A percentile compares a stretch with the other conserved stretches of the same genome.
These are phyloP conservation scores for Schizosaccharomyces octosporus DNA, from an alignment of 805 yeast species.

Conservation along the genomic window DNA sequence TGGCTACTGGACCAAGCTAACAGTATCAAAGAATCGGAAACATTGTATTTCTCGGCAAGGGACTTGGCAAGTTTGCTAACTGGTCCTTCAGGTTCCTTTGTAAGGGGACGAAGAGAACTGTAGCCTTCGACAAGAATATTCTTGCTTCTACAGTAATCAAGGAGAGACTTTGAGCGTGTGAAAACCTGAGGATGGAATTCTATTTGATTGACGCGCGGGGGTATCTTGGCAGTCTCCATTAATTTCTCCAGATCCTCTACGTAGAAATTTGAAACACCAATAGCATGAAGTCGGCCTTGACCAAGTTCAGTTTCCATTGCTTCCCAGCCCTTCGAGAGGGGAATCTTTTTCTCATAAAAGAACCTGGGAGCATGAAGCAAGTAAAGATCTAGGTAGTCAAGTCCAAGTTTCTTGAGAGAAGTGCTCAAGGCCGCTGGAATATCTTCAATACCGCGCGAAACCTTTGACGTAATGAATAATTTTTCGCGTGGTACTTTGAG, in stretches of 20 bases:
- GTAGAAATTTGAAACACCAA: slow-evolving; percentile 61
- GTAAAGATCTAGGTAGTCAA: slow-evolving; percentile 29
- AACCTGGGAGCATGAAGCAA: slow-evolving; percentile 30
- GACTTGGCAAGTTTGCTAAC: not conserved
- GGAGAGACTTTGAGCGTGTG: not conserved
- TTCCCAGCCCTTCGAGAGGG: slow-evolving; percentile 18
- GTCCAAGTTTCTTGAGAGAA: slow-evolving; percentile 20
- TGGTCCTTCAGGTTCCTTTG: not conserved
- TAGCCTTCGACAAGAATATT: not conserved
- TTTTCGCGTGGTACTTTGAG: slow-evolving; percentile 1
- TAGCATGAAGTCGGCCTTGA: slow-evolving; percentile 28
- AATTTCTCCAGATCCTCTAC: slow-evolving; percentile 7
- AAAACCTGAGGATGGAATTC: slow-evolving; percentile 2
- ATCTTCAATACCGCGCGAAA: slow-evolving; percentile 12
- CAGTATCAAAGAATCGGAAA: not conserved
- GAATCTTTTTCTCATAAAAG: not conserved
- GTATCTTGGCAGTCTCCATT: slow-evolving; percentile 2
- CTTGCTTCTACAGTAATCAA: not conserved
- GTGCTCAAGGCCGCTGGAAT: slow-evolving; percentile 19
- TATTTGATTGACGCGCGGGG: slow-evolving; percentile 1
- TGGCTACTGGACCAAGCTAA: not conserved
- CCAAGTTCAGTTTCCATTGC: slow-evolving; percentile 33
- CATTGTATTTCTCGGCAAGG: not conserved
- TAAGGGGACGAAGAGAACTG: not conserved
- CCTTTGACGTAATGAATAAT: slow-evolving; percentile 4